Percentiles rank a stretch among this genome's conserved stretches.
These are phyloP conservation scores for Podosphaera fusca DNA, from an alignment of 2,329 filamentous ascomycete species.

Conservation along the genomic window DNA sequence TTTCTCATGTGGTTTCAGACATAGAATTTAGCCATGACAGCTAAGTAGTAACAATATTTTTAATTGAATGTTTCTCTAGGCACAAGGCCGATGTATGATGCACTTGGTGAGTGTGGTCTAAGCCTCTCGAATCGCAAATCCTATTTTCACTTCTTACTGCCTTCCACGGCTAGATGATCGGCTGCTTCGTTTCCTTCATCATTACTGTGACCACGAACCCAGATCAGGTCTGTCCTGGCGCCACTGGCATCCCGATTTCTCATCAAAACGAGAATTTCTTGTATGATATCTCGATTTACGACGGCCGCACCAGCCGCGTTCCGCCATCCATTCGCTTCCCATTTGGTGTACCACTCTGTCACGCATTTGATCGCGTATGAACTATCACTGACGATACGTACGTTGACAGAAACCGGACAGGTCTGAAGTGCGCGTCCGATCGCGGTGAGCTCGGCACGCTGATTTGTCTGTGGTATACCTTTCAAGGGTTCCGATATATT, in stretches of 20 bases:
- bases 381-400: slow-evolving; percentile 72
- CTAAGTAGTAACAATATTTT: too few relatives aligned
- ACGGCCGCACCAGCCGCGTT: slow-evolving; percentile 49
- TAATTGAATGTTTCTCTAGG: too few relatives aligned
- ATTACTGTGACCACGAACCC: slow-evolving; percentile 70
- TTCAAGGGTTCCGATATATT: slow-evolving; percentile 22
- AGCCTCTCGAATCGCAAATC: too few relatives aligned
- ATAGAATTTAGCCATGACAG: too few relatives aligned
- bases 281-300: slow-evolving; percentile 69
- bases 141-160: slow-evolving; percentile 10
- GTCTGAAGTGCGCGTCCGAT: slow-evolving; percentile 65
- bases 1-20: too few relatives aligned
- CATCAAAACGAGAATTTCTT: slow-evolving; percentile 46
- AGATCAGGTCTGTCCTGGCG: slow-evolving; percentile 48
- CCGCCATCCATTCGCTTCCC: slow-evolving; percentile 56
- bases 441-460: slow-evolving; percentile 83
- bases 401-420: slow-evolving; percentile 39
- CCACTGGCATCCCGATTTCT: slow-evolving; percentile 39
- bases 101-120: too few relatives aligned
- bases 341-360: slow-evolving; percentile 59
- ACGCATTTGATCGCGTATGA: slow-evolving; percentile 79
- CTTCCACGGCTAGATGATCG: slow-evolving; percentile 51
- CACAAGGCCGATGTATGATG: too few relatives aligned
- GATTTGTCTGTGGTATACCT: slow-evolving; percentile 52
- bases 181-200: slow-evolving; percentile 59